Evolutionary conservation across 2,329 filamentous ascomycete species (phyloP).

Genomic region (Trichophyton schoenleinii): DNA sequence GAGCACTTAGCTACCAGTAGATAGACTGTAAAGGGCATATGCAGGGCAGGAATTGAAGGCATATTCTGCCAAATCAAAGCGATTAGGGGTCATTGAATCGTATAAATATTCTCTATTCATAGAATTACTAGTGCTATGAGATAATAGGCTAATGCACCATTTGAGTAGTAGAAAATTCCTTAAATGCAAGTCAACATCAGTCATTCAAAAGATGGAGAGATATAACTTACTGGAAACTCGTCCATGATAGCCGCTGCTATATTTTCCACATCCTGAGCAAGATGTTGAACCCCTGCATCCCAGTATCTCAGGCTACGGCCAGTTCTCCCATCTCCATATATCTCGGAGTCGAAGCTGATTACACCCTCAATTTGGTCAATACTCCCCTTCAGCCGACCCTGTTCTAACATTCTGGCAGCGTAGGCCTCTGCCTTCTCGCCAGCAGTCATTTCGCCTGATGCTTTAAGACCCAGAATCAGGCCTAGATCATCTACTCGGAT

Average conservation of each 20-base stretch:
- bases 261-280: constrained; percentile 82
- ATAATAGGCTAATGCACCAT: constrained; percentile 21
- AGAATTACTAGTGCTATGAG: neutral
- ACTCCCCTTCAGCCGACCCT: constrained; percentile 70
- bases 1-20: too few species aligned
- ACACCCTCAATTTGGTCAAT: constrained; percentile 89
- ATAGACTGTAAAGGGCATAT: too few species aligned
- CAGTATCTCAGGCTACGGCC: constrained; percentile 67
- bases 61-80: too few species aligned
- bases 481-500: constrained; percentile 66
- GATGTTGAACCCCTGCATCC: constrained; percentile 75
- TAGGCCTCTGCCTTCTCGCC: constrained; percentile 78
- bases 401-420: constrained; percentile 90
- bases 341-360: constrained; percentile 73
- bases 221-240: constrained; percentile 55
- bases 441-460: constrained; percentile 29
- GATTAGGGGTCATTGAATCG: too few species aligned
- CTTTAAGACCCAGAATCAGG: constrained; percentile 59
- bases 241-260: constrained; percentile 69
- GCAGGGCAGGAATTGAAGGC: too few species aligned
- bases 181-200: neutral
- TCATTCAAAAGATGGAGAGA: neutral
- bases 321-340: constrained; percentile 50
- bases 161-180: constrained; percentile 20
- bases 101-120: neutral